A percentile compares a stretch with the other conserved stretches of the same genome.
phyloP scores from a whole-genome alignment of 768 basidiomycete genomes.

The Russula vinacea region DNA sequence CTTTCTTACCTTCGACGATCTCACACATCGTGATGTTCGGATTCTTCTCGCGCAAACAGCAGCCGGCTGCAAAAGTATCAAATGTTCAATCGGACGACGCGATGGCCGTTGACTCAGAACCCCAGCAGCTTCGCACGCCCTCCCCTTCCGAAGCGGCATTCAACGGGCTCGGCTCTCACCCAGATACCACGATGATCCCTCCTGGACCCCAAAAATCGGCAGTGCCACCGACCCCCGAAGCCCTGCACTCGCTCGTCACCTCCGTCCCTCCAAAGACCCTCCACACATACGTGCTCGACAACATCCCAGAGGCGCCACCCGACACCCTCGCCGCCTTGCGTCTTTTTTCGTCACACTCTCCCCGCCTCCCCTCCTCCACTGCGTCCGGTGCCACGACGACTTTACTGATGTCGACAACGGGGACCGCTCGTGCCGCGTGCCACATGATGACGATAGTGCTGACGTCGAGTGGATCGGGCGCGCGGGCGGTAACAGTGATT shows the following conservation, averaged over 20 bases:
- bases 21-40: conserved; percentile 17
- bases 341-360: conserved; percentile 59
- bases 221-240: conserved; percentile 32
- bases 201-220: conserved; percentile 31
- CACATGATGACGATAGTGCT: conserved; percentile 80
- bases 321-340: conserved; percentile 47
- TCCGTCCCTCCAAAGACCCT: conserved; percentile 65
- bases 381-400: conserved; percentile 67
- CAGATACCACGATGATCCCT: conserved; percentile 30
- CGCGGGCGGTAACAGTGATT: conserved; percentile 36
- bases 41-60: conserved; percentile 25
- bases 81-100: conserved; percentile 6
- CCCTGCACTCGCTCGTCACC: conserved; percentile 51
- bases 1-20: conserved; percentile 12
- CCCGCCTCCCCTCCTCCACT: conserved; percentile 69
- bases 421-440: conserved; percentile 64
- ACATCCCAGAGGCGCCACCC: conserved; percentile 42
- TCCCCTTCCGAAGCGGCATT: conserved; percentile 46
- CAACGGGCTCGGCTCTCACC: conserved; percentile 20
- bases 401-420: conserved; percentile 72
- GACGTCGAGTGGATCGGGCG: conserved; percentile 59
- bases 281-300: conserved; percentile 57
- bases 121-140: conserved; percentile 49
- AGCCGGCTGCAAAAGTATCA: conserved; percentile 5
- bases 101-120: conserved; percentile 14